Conservation (phyloP, 2,329 filamentous ascomycete species). For the Venturia nashicola region DNA sequence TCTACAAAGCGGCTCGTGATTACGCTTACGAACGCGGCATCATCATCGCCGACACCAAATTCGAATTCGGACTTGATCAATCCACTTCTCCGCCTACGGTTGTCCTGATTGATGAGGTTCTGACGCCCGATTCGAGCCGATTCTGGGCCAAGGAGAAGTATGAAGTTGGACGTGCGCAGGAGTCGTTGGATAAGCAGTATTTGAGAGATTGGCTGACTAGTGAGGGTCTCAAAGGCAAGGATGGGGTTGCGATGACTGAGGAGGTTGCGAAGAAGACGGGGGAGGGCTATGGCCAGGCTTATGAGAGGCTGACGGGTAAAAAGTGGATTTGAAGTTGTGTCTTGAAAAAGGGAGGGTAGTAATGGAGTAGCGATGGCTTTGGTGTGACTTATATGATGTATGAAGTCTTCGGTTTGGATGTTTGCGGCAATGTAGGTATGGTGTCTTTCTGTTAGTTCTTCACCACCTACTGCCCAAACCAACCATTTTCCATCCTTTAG, state of each 20-base stretch:
- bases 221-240: slow-evolving; percentile 62
- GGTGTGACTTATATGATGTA: neutral
- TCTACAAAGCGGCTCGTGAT: slow-evolving; percentile 47
- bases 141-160: slow-evolving; percentile 76
- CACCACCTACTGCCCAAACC: neutral
- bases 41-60: slow-evolving; percentile 68
- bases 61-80: slow-evolving; percentile 60
- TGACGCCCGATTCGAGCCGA: slow-evolving; percentile 63
- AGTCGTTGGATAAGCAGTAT: slow-evolving; percentile 71
- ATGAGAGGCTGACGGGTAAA: slow-evolving; percentile 52
- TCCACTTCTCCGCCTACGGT: slow-evolving; percentile 44
- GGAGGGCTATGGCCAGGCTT: slow-evolving; percentile 66
- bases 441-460: too few relatives aligned
- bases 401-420: neutral
- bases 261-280: slow-evolving; percentile 58
- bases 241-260: slow-evolving; percentile 58
- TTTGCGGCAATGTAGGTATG: neutral
- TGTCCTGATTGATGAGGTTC: slow-evolving; percentile 70
- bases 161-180: slow-evolving; percentile 59
- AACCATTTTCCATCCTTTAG: too few relatives aligned
- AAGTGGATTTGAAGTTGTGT: slow-evolving; percentile 23
- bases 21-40: slow-evolving; percentile 57
- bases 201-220: slow-evolving; percentile 70
- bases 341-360: neutral
- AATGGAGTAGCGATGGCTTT: neutral